phyloP scores from a whole-genome alignment of 176 grass and related monocot genomes.

The Lolium multiflorum region DNA sequence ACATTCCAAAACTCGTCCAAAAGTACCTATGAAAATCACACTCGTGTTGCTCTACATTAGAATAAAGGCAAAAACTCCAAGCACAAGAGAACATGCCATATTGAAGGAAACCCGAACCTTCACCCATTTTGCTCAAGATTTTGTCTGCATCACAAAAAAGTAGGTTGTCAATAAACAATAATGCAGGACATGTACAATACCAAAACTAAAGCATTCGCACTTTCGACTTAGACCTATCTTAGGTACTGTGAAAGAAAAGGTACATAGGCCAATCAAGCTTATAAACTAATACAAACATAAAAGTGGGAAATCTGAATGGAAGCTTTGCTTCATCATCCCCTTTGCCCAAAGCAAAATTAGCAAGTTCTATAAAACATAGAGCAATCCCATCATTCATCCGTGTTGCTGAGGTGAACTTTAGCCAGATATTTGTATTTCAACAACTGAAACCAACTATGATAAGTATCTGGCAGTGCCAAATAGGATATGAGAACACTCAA shows the following conservation, averaged over 20 bases:
- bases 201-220: not conserved
- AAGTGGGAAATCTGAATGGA: not conserved
- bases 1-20: constrained; percentile 98
- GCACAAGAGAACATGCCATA: constrained; percentile 37
- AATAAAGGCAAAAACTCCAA: constrained; percentile 29
- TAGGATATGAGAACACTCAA: not conserved
- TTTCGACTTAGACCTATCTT: not conserved
- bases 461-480: not conserved
- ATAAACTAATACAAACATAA: not conserved
- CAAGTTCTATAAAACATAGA: constrained; percentile 6
- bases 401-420: not conserved
- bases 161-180: constrained; percentile 44
- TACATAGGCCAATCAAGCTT: not conserved
- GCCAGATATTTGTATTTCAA: not conserved
- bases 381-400: not conserved
- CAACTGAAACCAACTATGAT: not conserved
- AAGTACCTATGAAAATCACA: constrained; percentile 73
- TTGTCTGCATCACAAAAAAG: constrained; percentile 76
- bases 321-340: constrained; percentile 17
- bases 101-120: constrained; percentile 75
- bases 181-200: constrained; percentile 11
- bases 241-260: not conserved
- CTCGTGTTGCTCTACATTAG: constrained; percentile 46
- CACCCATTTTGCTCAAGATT: constrained; percentile 95
- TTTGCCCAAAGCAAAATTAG: constrained; percentile 18